phyloP scores from a whole-genome alignment of 305 asterid genomes.

The Ilex paraguariensis region DNA sequence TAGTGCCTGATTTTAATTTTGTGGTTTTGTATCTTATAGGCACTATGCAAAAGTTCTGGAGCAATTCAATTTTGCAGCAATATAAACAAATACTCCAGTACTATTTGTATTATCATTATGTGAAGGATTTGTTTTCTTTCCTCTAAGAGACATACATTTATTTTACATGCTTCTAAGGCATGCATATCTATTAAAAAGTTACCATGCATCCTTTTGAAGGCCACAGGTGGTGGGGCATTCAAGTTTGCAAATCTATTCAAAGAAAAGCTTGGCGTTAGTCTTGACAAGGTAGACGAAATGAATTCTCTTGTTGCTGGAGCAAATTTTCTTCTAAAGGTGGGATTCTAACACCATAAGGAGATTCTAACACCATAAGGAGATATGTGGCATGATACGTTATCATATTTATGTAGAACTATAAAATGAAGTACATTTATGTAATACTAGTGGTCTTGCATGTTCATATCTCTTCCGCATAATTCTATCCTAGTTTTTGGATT shows the following conservation, averaged over 20 bases:
- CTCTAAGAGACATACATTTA: neutral
- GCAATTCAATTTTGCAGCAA: too few relatives aligned
- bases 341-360: conserved; percentile 10
- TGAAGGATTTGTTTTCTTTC: neutral
- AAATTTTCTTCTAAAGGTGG: conserved; percentile 90
- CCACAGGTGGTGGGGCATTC: conserved; percentile 99
- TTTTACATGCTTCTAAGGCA: conserved; percentile 1
- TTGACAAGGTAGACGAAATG: conserved; percentile 98
- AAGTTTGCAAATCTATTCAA: conserved; percentile 82
- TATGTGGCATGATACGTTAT: neutral
- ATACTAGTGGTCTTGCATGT: neutral
- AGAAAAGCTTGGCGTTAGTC: conserved; percentile 73
- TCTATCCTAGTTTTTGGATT: too few relatives aligned
- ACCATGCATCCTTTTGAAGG: conserved; percentile 46
- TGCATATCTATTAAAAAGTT: conserved; percentile 11
- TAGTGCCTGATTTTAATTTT: neutral
- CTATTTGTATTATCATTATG: neutral
- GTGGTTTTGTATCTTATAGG: neutral
- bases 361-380: conserved; percentile 1
- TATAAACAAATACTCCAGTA: neutral
- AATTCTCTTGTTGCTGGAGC: conserved; percentile 92
- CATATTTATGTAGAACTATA: neutral
- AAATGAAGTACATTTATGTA: neutral
- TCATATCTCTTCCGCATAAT: neutral
- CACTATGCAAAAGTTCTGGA: too few relatives aligned